Evolutionary conservation across 2,329 filamentous ascomycete species (phyloP).

Genomic region (Monosporascus ibericus): DNA sequence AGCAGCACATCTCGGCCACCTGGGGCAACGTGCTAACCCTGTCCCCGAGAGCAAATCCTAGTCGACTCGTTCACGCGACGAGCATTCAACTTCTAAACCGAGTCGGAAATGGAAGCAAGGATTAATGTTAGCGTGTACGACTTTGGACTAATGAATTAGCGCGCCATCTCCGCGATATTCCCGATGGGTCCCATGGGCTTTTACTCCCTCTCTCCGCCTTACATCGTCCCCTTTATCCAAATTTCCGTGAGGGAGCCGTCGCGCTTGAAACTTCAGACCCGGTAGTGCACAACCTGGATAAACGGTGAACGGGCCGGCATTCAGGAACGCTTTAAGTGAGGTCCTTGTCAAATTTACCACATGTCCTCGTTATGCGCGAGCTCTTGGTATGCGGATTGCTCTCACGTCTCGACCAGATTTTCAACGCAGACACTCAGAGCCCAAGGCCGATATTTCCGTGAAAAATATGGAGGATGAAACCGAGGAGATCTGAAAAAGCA

Average conservation of each 20-base stretch:
- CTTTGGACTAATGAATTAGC: not conserved
- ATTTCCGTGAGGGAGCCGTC: constrained; percentile 19
- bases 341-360: constrained; percentile 14
- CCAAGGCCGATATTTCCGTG: not conserved
- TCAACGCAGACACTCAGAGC: not conserved
- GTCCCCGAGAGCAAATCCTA: not conserved
- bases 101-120: too few species aligned
- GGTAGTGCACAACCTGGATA: constrained; percentile 25
- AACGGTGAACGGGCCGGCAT: constrained; percentile 31
- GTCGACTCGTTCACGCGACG: not conserved
- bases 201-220: constrained; percentile 5
- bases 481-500: not conserved
- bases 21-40: not conserved
- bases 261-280: constrained; percentile 16
- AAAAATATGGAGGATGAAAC: not conserved
- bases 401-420: not conserved
- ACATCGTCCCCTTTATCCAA: constrained; percentile 38
- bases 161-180: not conserved
- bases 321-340: constrained; percentile 12
- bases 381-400: not conserved
- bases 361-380: not conserved
- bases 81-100: not conserved
- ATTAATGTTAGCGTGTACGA: not conserved
- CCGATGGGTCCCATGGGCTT: not conserved
- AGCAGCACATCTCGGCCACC: not conserved